Conservation (phyloP, 2,329 filamentous ascomycete genomes). For the Fusarium sp. region DNA sequence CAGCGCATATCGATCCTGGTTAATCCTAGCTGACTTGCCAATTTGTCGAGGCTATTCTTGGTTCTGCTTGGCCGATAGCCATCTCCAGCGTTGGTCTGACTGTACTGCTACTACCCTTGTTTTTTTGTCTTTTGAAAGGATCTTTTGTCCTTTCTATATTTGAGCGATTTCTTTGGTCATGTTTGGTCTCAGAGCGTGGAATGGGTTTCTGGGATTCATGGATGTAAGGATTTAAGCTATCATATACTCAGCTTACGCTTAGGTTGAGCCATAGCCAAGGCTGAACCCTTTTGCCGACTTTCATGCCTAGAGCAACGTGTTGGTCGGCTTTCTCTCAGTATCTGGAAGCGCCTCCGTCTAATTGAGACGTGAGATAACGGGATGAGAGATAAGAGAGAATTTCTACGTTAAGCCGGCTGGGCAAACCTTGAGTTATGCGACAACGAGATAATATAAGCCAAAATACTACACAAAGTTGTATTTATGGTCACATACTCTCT, state of each 20-base stretch:
- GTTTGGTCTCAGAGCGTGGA: neutral
- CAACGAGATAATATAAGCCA: neutral
- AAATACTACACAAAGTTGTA: neutral
- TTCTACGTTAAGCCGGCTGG: neutral
- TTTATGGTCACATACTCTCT: neutral
- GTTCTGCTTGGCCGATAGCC: neutral
- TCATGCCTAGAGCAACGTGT: neutral
- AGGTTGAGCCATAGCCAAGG: neutral
- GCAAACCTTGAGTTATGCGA: neutral
- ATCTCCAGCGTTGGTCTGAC: neutral
- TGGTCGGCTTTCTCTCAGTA: neutral
- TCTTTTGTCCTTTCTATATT: neutral
- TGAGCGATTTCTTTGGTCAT: neutral
- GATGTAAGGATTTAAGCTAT: neutral
- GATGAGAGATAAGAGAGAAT: neutral
- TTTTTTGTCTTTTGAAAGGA: neutral
- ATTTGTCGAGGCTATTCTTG: neutral
- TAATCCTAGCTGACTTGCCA: neutral
- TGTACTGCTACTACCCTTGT: neutral
- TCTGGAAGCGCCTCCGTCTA: neutral
- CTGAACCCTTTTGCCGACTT: neutral
- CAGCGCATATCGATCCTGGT: neutral
- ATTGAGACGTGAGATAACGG: neutral
- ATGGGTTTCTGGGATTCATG: neutral
- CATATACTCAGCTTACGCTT: neutral